Evolutionary conservation across 345 rosid genomes (phyloP).

Genomic region (Murraya koenigii): DNA sequence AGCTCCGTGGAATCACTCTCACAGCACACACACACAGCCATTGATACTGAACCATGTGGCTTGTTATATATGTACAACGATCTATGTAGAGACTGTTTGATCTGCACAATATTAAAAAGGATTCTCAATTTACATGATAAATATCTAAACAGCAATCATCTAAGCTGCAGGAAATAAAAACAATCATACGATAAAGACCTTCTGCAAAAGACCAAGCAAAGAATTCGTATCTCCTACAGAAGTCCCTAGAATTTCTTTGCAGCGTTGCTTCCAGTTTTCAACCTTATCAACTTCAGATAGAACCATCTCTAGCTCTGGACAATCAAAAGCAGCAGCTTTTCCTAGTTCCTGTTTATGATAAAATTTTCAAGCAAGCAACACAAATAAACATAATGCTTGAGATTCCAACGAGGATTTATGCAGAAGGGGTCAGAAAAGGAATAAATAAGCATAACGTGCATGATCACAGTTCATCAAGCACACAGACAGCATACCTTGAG

Average conservation of each 20-base stretch:
- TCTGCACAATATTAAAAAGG: conserved; percentile 35
- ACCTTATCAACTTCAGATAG: conserved; percentile 51
- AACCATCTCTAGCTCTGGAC: conserved; percentile 49
- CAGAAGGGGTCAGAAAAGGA: neutral
- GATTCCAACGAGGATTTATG: neutral
- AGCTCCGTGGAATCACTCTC: conserved; percentile 30
- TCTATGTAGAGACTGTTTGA: conserved; percentile 43
- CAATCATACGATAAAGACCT: conserved; percentile 33
- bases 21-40: conserved; percentile 38
- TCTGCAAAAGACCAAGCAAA: conserved; percentile 37
- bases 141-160: neutral
- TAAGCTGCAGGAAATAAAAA: neutral
- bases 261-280: conserved; percentile 53
- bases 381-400: neutral
- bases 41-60: conserved; percentile 28
- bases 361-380: conserved; percentile 1
- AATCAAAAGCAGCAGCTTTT: conserved; percentile 43
- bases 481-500: conserved; percentile 45
- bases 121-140: conserved; percentile 3
- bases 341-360: conserved; percentile 48
- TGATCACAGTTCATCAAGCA: neutral
- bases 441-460: neutral
- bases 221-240: conserved; percentile 29
- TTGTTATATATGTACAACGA: conserved; percentile 46
- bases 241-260: conserved; percentile 32